Evolutionary conservation across 495 filamentous ascomycete species (phyloP), one percentile per base, ranked within the genome.

Genomic region (Podospora comata): DNA sequence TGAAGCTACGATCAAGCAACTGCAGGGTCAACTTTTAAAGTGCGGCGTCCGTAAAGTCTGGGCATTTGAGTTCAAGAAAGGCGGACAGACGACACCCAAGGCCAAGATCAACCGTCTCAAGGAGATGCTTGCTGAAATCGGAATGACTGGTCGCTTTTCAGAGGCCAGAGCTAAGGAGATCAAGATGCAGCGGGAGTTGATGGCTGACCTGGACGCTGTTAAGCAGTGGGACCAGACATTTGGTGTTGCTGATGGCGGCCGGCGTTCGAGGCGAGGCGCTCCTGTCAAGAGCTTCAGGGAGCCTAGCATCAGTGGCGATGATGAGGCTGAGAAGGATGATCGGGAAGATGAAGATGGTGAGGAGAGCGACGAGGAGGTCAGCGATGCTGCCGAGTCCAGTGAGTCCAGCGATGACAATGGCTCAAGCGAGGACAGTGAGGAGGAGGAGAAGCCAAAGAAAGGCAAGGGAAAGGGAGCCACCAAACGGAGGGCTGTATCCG

Each of bases 21-120:
- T 99, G 18, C 95, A 99, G 79, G 85, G 87, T 23, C 92, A 93
- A 79, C 84, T 99, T 32, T 73, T 91, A 56, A 97, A 97, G 80
- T 99, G 95, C 73, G 95, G 95, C 58, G 88, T 99, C 60, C 91
- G 92, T 39, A 98, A 97, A 75, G 85, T 97, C 70, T 99, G 96
- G 95, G 83, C 82, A 53, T 86, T 89, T 66, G 92, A 97, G 79
- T 84, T 99, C 62, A 89, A 91, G 69, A 90, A 87, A 74, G 89
- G 88, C 59, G 92, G 89, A 16, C 76, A 81, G 55, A 78, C 85
- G 28, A 75, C 66, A 9, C 32, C 85, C 16, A 91, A 89, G 71
- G 91, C 85, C 9, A 97, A 97, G 81, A 93, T 97, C 67, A 80
- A 80, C 65, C 92, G 96, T 77, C 85, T 98, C 16, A 92, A 87